These are phyloP conservation scores for Globisporangium apiculatum DNA, from an alignment of 352 stramenopile species.

Conservation along the genomic window DNA sequence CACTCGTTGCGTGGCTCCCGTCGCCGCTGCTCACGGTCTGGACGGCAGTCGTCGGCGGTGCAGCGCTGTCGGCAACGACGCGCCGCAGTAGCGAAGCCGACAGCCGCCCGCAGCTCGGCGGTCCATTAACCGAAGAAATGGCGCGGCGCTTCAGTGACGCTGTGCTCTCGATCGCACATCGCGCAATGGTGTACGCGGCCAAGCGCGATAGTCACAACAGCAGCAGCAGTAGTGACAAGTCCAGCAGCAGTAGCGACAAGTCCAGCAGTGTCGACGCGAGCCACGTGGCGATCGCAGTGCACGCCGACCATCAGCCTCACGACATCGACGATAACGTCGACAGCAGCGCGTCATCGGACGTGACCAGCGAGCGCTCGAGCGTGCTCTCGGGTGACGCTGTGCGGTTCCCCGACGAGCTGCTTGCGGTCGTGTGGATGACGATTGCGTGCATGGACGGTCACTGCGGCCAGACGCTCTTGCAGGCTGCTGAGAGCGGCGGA, in stretches of 20 bases:
- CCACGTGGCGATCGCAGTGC: conserved; percentile 9
- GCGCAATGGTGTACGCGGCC: conserved; percentile 46
- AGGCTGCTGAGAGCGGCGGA: conserved; percentile 64
- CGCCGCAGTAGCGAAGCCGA: conserved; percentile 51
- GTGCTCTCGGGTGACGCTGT: conserved; percentile 18
- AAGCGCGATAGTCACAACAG: conserved; percentile 13
- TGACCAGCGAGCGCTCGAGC: conserved; percentile 5
- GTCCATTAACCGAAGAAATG: conserved; percentile 56
- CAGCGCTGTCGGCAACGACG: conserved; percentile 1
- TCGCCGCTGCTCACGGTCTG: background rate
- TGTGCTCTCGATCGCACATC: conserved; percentile 48
- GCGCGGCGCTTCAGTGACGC: conserved; percentile 58
- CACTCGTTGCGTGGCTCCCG: background rate
- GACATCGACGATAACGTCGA: too few species aligned
- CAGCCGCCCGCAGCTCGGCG: conserved; percentile 37
- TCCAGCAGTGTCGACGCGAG: background rate
- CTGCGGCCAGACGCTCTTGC: conserved; percentile 72
- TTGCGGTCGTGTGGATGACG: conserved; percentile 81
- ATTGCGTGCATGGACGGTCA: conserved; percentile 73
- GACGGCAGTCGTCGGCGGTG: background rate
- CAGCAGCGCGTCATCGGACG: background rate
- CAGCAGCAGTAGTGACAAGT: conserved; percentile 4
- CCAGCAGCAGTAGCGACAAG: conserved; percentile 5
- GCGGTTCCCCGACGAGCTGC: conserved; percentile 52
- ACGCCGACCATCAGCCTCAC: conserved; percentile 3